Base-by-base conservation (phyloP, 768 basidiomycete genomes). In the Phylloporus sp. region DNA sequence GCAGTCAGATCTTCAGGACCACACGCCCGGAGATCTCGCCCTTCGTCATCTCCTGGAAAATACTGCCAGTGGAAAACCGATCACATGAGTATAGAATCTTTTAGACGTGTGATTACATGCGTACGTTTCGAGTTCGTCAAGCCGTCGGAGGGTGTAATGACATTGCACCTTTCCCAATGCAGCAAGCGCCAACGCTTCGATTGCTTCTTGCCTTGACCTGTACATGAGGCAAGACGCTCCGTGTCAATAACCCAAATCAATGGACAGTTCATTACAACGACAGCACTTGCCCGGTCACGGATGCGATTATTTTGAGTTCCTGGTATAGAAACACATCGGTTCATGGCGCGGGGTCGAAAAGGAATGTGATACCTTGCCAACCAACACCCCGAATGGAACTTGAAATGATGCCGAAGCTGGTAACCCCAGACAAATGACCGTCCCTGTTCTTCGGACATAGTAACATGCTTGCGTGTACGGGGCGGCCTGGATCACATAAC, bases 361-460 rank as follows among this genome's bases (percentile, higher is more conserved):
- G 3, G 20, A 7, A 3, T 6, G 16, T 9, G 7, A 26, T 34
- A 61, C 69, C 59, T 64, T 69, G 10, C 56, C 55, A 13, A 70
- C 54, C 10, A 73, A 63, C 22, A 66, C 44, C 32, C 61, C 68
- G 49, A 76, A 67, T 6, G 69, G 65, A 0, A 61, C 49, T 32
- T 54, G 58, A 28, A 72, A 59, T 1, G 31, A 28, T n/a, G 45
- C n/a, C 31, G 63, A 62, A 2, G 70, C 35, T 0, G 78, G 73
- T 22, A 77, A 29, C 12, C 76, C 76, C 35, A 79, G 66, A 20
- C 63, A 64, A 34, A 78, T 65, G 52, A 79, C 56, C 5, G 70
- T 71, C 6, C 77, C 78, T 38, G 64, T 62, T 2, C 60, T 61
- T 27, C 76, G 74, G 50, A 81, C 62, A 63, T 80, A 80, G 27